Evolutionary conservation across 2,329 filamentous ascomycete genomes (phyloP), one percentile per base, ranked within the genome.

Genomic region (Xylariaceae sp.): DNA sequence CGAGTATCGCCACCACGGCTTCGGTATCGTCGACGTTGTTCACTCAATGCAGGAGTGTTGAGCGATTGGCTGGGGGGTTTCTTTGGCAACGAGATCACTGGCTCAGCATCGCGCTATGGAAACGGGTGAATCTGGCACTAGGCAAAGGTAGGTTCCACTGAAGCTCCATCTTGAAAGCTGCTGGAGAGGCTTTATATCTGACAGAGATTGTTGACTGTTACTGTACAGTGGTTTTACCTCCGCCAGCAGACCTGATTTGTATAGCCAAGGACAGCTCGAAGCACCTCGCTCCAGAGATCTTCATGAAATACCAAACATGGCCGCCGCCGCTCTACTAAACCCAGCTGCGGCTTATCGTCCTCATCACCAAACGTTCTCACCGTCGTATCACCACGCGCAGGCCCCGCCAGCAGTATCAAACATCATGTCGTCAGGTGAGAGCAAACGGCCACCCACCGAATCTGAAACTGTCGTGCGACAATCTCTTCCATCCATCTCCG

Each of bases 81-180:
- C 34, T 60, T 63, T 63, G 65, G 65, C 57, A 67, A 55, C 58
- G 59, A 58, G 53, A 62, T 58, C 49, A 54, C 53, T 59, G 63
- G 65, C 62, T 55, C 64, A 62, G 55, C 63, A 63, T 67, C 62
- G 64, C 63, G 66, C 64, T 66, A 69, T 69, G 66, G 66, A 69
- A 64, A 57, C 63, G 63, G 66, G 65, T 64, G 65, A 66, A 65
- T 67, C 66, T 65, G 63, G 65, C 57, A 61, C 62, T 64, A 69
- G 66, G 65, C 66, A 67, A 67, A 69, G 66, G 66, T 68, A 57
- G 57, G 66, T 67, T 58, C 34, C 38, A 31, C 22, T 28, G 22
- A 28, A 28, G 22, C 22, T 28, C 22, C 22, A 28, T 28, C 22
- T 41, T 18, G 47, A 51, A 59, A 51, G 47, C 50, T 42, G 31